Percentiles rank a stretch among this genome's conserved stretches.
Conservation (phyloP, 768 basidiomycete species). For the Piloderma croceum region DNA sequence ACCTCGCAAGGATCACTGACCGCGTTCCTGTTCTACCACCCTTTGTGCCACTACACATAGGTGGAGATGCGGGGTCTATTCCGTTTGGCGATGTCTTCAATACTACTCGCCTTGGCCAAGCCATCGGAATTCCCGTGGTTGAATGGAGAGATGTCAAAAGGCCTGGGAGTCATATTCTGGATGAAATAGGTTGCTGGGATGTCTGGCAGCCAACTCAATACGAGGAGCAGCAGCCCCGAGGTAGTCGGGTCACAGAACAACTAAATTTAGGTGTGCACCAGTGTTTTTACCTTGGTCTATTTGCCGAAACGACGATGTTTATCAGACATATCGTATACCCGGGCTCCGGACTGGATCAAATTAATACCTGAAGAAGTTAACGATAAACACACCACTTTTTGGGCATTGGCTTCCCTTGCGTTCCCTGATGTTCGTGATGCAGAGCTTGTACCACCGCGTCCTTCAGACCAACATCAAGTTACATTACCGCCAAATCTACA, state of each 20-base stretch:
- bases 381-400: constrained; percentile 41
- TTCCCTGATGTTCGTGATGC: constrained; percentile 40
- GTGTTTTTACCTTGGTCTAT: neutral
- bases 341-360: constrained; percentile 44
- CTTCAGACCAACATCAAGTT: constrained; percentile 35
- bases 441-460: constrained; percentile 33
- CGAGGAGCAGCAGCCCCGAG: constrained; percentile 33
- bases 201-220: constrained; percentile 44
- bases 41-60: constrained; percentile 56
- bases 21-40: constrained; percentile 54
- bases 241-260: constrained; percentile 30
- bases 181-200: constrained; percentile 56
- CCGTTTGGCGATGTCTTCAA: constrained; percentile 60
- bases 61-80: constrained; percentile 41
- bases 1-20: constrained; percentile 52
- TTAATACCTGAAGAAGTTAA: constrained; percentile 39
- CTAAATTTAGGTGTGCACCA: constrained; percentile 36
- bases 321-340: constrained; percentile 50
- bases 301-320: constrained; percentile 2
- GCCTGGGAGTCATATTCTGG: constrained; percentile 30
- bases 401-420: constrained; percentile 41
- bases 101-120: constrained; percentile 42
- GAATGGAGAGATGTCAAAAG: constrained; percentile 66
- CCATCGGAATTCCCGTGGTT: constrained; percentile 42
- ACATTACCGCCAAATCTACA: constrained; percentile 48